Percentiles rank a stretch among this genome's conserved stretches.
Conservation (phyloP, 305 asterid genomes). For the Caryopteris hybrid region DNA sequence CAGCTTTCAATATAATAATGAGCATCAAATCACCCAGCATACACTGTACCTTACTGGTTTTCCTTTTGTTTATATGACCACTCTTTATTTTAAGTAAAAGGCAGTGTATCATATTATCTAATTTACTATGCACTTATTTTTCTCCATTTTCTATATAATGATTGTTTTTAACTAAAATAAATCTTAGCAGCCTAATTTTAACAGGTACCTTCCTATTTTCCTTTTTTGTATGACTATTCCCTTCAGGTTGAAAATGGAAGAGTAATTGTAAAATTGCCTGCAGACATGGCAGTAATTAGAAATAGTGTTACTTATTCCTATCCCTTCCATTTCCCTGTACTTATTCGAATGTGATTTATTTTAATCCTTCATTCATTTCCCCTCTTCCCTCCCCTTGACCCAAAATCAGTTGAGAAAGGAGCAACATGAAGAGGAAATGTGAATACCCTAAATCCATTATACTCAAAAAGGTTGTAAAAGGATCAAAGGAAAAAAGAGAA, state of each 20-base stretch:
- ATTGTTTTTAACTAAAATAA: background rate
- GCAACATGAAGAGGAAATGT: background rate
- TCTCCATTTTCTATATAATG: background rate
- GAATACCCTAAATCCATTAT: background rate
- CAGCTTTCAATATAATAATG: background rate
- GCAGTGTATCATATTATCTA: background rate
- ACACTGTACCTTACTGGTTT: background rate
- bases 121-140: background rate
- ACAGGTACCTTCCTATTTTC: background rate
- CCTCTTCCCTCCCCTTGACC: background rate
- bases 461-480: background rate
- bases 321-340: background rate
- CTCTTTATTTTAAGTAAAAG: background rate
- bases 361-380: background rate
- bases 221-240: background rate
- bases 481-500: background rate
- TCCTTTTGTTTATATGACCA: background rate
- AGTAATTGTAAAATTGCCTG: too few relatives aligned
- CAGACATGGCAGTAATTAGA: background rate
- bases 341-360: background rate
- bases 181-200: background rate
- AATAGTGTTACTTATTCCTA: background rate
- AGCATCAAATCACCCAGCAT: background rate
- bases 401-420: background rate
- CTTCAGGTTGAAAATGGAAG: background rate